These are phyloP conservation scores for Paradendryphiella salina DNA, from an alignment of 2,329 filamentous ascomycete species.

Conservation along the genomic window DNA sequence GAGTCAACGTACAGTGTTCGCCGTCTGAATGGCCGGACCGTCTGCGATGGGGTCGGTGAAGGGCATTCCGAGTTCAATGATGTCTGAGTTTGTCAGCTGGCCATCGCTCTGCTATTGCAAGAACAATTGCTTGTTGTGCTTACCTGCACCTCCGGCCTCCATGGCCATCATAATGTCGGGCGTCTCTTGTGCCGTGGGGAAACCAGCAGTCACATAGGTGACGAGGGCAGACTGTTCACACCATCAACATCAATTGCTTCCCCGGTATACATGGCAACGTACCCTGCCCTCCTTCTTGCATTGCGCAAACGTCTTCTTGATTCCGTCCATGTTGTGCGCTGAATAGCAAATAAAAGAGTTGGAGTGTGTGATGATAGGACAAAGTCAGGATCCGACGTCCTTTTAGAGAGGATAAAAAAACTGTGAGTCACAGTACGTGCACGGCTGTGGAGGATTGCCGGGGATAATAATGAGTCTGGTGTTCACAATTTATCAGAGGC, in stretches of 20 bases:
- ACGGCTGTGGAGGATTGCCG: slow-evolving; percentile 8
- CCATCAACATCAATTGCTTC: slow-evolving; percentile 12
- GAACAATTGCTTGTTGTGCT: slow-evolving; percentile 27
- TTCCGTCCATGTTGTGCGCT: slow-evolving; percentile 49
- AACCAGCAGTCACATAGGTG: slow-evolving; percentile 95
- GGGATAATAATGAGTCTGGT: slow-evolving; percentile 22
- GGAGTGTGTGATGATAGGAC: neutral
- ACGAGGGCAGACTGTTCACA: slow-evolving; percentile 74
- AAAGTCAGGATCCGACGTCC: slow-evolving; percentile 1
- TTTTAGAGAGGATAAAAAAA: slow-evolving; percentile 7
- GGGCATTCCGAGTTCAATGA: slow-evolving; percentile 93
- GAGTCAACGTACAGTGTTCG: slow-evolving; percentile 71
- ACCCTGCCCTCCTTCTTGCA: slow-evolving; percentile 56
- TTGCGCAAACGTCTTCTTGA: slow-evolving; percentile 55
- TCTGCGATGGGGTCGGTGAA: slow-evolving; percentile 99
- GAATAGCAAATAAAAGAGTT: neutral
- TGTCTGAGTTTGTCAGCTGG: slow-evolving; percentile 59
- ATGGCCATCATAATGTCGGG: slow-evolving; percentile 83
- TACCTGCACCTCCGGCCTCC: slow-evolving; percentile 90
- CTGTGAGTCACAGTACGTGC: slow-evolving; percentile 22
- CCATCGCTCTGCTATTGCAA: neutral
- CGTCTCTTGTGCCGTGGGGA: slow-evolving; percentile 78
- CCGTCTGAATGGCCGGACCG: slow-evolving; percentile 92
- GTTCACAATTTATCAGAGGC: slow-evolving; percentile 26
- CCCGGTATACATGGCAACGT: slow-evolving; percentile 9